Evolutionary conservation across 2,329 filamentous ascomycete genomes (phyloP).

Genomic region (Metarhizium robertsii): DNA sequence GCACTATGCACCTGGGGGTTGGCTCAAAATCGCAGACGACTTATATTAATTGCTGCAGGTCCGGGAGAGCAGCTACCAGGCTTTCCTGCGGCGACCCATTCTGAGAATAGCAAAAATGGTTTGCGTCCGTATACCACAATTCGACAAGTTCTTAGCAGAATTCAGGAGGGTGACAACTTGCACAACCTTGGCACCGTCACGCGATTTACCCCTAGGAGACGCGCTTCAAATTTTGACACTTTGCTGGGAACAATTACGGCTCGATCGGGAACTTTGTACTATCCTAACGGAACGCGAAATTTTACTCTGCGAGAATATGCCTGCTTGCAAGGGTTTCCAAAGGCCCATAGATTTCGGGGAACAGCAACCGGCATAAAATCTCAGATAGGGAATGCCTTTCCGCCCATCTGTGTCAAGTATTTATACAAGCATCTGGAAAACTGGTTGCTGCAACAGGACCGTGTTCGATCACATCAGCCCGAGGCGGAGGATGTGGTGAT

Average conservation of each 20-base stretch:
- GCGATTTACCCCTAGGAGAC: constrained; percentile 18
- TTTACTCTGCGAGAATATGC: constrained; percentile 63
- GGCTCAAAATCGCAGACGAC: constrained; percentile 37
- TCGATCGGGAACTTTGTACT: constrained; percentile 51
- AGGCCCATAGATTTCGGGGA: constrained; percentile 45
- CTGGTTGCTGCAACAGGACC: constrained; percentile 36
- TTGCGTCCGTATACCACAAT: constrained; percentile 35
- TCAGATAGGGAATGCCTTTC: constrained; percentile 76
- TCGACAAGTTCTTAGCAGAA: constrained; percentile 26
- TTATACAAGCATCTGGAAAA: constrained; percentile 38
- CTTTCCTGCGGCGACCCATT: constrained; percentile 56
- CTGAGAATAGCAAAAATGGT: constrained; percentile 23
- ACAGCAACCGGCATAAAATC: constrained; percentile 34
- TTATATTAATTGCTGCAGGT: constrained; percentile 50
- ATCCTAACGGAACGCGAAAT: constrained; percentile 52
- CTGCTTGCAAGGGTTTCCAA: constrained; percentile 60
- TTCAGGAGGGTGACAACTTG: constrained; percentile 25
- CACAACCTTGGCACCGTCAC: constrained; percentile 27
- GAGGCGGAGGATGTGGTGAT: constrained; percentile 13
- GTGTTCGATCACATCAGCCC: constrained; percentile 15
- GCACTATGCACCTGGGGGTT: constrained; percentile 40
- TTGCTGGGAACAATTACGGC: constrained; percentile 56
- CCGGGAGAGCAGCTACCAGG: constrained; percentile 62
- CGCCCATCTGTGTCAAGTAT: constrained; percentile 45
- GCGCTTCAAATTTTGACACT: constrained; percentile 34